Evolutionary conservation across 2,329 filamentous ascomycete genomes (phyloP).

Genomic region (Penicillium sp.): DNA sequence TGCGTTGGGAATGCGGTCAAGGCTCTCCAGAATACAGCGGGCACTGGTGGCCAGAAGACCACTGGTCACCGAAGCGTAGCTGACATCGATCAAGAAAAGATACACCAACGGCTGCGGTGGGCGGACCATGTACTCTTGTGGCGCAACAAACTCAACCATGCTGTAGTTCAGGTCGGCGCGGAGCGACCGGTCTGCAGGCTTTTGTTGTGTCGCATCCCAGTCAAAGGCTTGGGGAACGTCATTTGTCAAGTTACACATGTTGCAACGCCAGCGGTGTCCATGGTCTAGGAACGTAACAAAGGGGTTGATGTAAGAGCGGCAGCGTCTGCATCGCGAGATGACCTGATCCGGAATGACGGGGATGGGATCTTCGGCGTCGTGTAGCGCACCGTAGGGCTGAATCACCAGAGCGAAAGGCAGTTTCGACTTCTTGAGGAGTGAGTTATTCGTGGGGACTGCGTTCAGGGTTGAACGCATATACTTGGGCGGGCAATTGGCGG

Average conservation of each 20-base stretch:
- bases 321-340: slow-evolving; percentile 92
- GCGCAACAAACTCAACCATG: slow-evolving; percentile 96
- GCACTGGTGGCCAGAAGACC: slow-evolving; percentile 88
- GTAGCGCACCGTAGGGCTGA: slow-evolving; percentile 87
- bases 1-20: slow-evolving; percentile 96
- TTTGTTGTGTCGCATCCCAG: slow-evolving; percentile 90
- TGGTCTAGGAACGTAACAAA: slow-evolving; percentile 96
- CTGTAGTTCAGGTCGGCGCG: slow-evolving; percentile 88
- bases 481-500: slow-evolving; percentile 86
- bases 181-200: slow-evolving; percentile 87
- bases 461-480: slow-evolving; percentile 95
- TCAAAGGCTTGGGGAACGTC: slow-evolving; percentile 99
- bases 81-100: slow-evolving; percentile 91
- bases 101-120: slow-evolving; percentile 94
- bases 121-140: slow-evolving; percentile 98
- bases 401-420: slow-evolving; percentile 93
- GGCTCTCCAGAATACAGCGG: slow-evolving; percentile 86
- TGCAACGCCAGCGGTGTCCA: slow-evolving; percentile 96
- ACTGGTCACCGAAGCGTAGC: slow-evolving; percentile 80
- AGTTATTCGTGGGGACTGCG: slow-evolving; percentile 85
- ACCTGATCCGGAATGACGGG: slow-evolving; percentile 94
- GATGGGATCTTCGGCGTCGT: slow-evolving; percentile 85
- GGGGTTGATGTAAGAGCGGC: slow-evolving; percentile 95
- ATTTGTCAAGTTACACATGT: slow-evolving; percentile 99
- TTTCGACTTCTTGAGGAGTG: slow-evolving; percentile 91